A percentile compares a stretch with the other conserved stretches of the same genome.
Conservation (phyloP, 352 stramenopile species). For the Globisporangium parvum region DNA sequence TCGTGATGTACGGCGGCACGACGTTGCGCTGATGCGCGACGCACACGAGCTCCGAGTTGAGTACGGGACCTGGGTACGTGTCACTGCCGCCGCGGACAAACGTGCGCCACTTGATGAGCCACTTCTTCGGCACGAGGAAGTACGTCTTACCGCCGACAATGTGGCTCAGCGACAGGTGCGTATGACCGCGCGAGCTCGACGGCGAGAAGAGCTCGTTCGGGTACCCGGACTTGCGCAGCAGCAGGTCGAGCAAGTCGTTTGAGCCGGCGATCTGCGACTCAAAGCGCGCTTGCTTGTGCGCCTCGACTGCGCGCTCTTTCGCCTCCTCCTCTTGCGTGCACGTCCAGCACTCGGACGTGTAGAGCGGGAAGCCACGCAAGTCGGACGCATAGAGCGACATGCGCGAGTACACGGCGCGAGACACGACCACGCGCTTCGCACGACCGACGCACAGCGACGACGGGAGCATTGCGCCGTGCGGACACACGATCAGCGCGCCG, state of each 20-base stretch:
- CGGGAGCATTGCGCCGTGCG: constrained; percentile 53
- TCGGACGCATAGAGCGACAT: constrained; percentile 53
- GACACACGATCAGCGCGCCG: constrained; percentile 58
- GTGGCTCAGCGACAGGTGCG: constrained; percentile 48
- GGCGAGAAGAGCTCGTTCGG: constrained; percentile 79
- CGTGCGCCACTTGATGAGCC: constrained; percentile 73
- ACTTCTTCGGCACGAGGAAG: constrained; percentile 84
- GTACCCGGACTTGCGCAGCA: constrained; percentile 74
- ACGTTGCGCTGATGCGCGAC: constrained; percentile 72
- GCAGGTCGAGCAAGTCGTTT: constrained; percentile 54
- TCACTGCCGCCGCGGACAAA: constrained; percentile 62
- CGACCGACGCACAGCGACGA: constrained; percentile 51
- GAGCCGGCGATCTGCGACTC: constrained; percentile 60
- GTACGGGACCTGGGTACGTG: constrained; percentile 55
- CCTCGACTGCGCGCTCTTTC: constrained; percentile 44
- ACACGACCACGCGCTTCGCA: constrained; percentile 47
- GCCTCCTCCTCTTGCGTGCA: constrained; percentile 55
- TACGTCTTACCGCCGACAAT: constrained; percentile 44
- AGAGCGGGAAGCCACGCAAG: constrained; percentile 45
- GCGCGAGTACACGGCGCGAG: constrained; percentile 34
- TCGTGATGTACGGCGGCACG: constrained; percentile 77
- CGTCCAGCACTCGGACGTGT: constrained; percentile 43
- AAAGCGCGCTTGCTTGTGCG: constrained; percentile 51
- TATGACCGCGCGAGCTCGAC: constrained; percentile 27
- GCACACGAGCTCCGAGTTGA: constrained; percentile 80